These are phyloP conservation scores for Mucor velutinosus DNA, from an alignment of 371 early-diverging fungal genomes.

Conservation along the genomic window DNA sequence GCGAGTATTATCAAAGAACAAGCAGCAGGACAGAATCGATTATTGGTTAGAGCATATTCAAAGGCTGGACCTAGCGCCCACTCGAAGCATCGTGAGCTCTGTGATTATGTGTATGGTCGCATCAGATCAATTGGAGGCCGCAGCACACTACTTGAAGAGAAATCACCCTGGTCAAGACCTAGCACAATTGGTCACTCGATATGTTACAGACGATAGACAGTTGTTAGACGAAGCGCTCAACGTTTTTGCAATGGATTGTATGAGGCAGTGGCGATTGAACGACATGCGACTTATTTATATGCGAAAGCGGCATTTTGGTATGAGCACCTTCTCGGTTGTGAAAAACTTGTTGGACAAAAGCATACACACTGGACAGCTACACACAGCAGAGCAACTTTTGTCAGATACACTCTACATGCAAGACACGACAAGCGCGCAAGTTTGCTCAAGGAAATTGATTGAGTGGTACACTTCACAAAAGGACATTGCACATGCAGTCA, in stretches of 20 bases:
- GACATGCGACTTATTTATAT: constrained; percentile 26
- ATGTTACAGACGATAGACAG: constrained; percentile 1
- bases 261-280: constrained; percentile 22
- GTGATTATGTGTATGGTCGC: constrained; percentile 23
- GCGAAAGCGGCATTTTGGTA: constrained; percentile 17
- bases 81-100: constrained; percentile 10
- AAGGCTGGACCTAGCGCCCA: neutral
- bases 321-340: constrained; percentile 16
- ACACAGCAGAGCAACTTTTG: constrained; percentile 17
- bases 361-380: constrained; percentile 23
- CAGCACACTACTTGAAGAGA: constrained; percentile 7
- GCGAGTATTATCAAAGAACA: constrained; percentile 18
- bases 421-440: constrained; percentile 18
- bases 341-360: constrained; percentile 19
- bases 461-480: constrained; percentile 19
- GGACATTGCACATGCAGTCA: constrained; percentile 25
- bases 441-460: constrained; percentile 20
- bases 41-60: constrained; percentile 28
- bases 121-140: constrained; percentile 15
- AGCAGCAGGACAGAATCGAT: constrained; percentile 14
- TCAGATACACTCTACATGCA: constrained; percentile 13
- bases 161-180: constrained; percentile 8
- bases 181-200: neutral
- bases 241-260: constrained; percentile 19
- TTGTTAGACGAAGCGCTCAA: constrained; percentile 25